Base-by-base conservation (phyloP, 106 monocot species). In the Platanthera zijinensis region DNA sequence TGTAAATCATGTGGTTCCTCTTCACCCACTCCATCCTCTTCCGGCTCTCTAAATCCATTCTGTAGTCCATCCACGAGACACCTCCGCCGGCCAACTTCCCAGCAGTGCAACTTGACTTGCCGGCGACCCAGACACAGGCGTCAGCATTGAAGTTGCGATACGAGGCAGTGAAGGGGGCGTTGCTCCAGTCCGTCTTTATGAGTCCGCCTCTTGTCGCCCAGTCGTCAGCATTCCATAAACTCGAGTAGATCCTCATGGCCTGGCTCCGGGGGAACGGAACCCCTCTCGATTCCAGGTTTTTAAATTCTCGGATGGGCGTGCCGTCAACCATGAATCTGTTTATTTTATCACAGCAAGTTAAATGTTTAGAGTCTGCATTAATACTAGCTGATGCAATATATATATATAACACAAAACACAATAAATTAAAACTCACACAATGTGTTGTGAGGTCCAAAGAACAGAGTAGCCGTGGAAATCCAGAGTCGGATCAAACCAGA, bases 401-500 rank as follows among this genome's bases (percentile, higher is more conserved):
- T 32, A 32, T 2, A 32, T 32, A 2, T 32, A 32, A 32, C 32
- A 32, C 32, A 32, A 32, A 32, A 32, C 32, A 32, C n/a, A n/a
- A n/a, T n/a, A 2, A 32, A 32, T 32, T 1, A 17, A 61, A 61
- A 73, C 82, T 82, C 61, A 82, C 79, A 81, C 21, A 39, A 82
- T 68, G 46, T 89, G 32, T 2, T 2, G 32, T 1, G 32, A 32
- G 32, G 32, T 32, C 32, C 32, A 32, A 32, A 32, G 32, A 32
- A 32, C 32, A 32, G 32, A 32, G 32, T 32, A 32, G 32, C 32
- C 32, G 32, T 32, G 32, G 32, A 32, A 32, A 32, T 32, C 32
- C 32, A 32, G 32, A 32, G 32, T 32, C 32, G 32, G 32, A 32
- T 32, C 89, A 56, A 89, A 89, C 89, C 89, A 89, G 56, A 89